Conservation (phyloP, 768 basidiomycete species). For the Tremella fuciformis region DNA sequence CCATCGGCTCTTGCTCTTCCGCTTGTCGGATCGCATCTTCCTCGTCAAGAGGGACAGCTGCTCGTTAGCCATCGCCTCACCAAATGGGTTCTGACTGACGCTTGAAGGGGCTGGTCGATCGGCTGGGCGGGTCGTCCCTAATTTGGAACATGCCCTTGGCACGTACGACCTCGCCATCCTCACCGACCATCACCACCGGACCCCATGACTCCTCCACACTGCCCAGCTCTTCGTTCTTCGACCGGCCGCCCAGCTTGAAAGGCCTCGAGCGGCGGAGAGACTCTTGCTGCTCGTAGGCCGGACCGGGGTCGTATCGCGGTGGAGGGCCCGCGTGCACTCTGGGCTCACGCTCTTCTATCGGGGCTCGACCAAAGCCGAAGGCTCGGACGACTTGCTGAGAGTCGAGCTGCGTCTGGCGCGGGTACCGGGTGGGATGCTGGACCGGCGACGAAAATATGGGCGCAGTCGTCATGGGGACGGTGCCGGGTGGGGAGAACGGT, state of each 20-base stretch:
- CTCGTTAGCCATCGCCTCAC: too few species aligned
- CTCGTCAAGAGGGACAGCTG: too few species aligned
- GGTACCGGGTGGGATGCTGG: too few species aligned
- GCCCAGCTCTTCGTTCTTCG: conserved; percentile 36
- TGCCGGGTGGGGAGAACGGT: too few species aligned
- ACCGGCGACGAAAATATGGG: too few species aligned
- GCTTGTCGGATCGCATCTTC: too few species aligned
- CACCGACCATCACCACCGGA: conserved; percentile 2
- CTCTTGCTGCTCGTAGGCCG: conserved; percentile 6
- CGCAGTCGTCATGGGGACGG: too few species aligned
- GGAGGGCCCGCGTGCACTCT: neutral
- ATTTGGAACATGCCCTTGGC: conserved; percentile 29
- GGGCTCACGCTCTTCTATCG: too few species aligned
- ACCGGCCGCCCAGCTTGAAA: conserved; percentile 26
- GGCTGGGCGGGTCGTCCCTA: conserved; percentile 32
- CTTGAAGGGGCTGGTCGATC: conserved; percentile 31
- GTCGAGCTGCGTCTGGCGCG: too few species aligned
- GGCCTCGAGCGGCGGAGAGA: conserved; percentile 15
- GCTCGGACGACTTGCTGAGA: too few species aligned
- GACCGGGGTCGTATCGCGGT: conserved; percentile 16
- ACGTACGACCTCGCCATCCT: conserved; percentile 4
- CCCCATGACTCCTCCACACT: conserved; percentile 39
- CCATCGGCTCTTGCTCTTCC: too few species aligned
- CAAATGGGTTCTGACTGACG: neutral
- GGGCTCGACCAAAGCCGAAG: too few species aligned